A percentile compares a stretch with the other conserved stretches of the same genome.
These are phyloP conservation scores for Colletotrichum brevisporum DNA, from an alignment of 2,329 filamentous ascomycete species.

Conservation along the genomic window DNA sequence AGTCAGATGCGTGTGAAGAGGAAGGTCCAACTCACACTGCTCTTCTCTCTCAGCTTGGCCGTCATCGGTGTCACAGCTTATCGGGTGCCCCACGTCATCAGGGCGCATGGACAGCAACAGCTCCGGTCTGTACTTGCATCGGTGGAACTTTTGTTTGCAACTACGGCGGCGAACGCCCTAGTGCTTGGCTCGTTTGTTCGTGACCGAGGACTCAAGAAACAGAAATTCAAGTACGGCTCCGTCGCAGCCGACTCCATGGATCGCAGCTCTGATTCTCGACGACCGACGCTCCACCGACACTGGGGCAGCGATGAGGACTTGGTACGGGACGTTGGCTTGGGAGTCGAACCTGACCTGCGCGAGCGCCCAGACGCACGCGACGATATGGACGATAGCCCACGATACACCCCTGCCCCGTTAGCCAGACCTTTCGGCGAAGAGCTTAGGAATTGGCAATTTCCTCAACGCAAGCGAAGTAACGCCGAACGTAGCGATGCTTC, in stretches of 20 bases:
- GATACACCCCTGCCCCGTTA: conserved; percentile 55
- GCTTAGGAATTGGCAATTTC: conserved; percentile 64
- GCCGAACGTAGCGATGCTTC: conserved; percentile 62
- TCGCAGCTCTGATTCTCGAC: conserved; percentile 55
- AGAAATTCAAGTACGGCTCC: conserved; percentile 80
- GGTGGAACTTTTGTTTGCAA: conserved; percentile 90
- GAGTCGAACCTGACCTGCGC: conserved; percentile 69
- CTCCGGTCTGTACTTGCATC: conserved; percentile 91
- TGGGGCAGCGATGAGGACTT: conserved; percentile 96
- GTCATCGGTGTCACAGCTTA: conserved; percentile 86
- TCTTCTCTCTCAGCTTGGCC: conserved; percentile 88
- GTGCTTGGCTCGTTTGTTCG: conserved; percentile 94
- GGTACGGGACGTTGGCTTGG: conserved; percentile 83
- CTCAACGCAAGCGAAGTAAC: conserved; percentile 55
- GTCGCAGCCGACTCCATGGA: conserved; percentile 75
- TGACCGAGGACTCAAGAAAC: conserved; percentile 91
- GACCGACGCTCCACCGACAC: conserved; percentile 71
- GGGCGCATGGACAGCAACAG: conserved; percentile 80
- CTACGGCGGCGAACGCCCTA: conserved; percentile 87
- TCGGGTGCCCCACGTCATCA: conserved; percentile 84
- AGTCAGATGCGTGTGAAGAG: conserved; percentile 83
- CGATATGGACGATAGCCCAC: conserved; percentile 43
- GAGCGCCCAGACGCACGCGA: conserved; percentile 47
- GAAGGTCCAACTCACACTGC: conserved; percentile 82
- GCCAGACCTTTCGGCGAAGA: conserved; percentile 49